Evolutionary conservation across 176 grass and related monocot species (phyloP).

Genomic region (Aegilops tauschii): DNA sequence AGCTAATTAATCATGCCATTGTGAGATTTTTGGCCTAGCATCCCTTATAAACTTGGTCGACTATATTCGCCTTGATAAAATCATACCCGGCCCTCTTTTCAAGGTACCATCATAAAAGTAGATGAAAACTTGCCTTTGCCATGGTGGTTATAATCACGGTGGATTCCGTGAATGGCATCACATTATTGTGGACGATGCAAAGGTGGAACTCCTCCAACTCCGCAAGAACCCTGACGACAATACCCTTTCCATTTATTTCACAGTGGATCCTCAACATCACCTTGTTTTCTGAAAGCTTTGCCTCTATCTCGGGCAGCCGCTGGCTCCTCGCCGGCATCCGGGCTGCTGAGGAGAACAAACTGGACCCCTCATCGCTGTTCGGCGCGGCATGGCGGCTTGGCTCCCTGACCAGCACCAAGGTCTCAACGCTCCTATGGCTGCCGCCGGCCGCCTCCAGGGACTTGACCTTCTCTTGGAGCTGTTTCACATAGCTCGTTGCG

Average conservation of each 20-base stretch:
- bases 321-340: neutral
- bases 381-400: constrained; percentile 8
- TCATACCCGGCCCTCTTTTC: no score
- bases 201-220: constrained; percentile 51
- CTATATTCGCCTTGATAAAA: no score
- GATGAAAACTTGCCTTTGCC: constrained; percentile 39
- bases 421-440: constrained; percentile 13
- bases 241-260: constrained; percentile 29
- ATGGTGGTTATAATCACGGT: constrained; percentile 44
- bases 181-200: constrained; percentile 37
- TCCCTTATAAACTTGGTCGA: no score
- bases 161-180: constrained; percentile 39
- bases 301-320: constrained; percentile 45
- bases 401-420: constrained; percentile 33
- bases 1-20: no score
- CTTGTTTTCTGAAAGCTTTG: constrained; percentile 29
- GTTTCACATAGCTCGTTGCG: constrained; percentile 42
- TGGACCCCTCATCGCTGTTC: neutral
- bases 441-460: constrained; percentile 26
- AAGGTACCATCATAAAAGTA: no score
- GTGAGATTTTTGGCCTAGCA: no score
- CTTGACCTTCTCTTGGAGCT: constrained; percentile 48
- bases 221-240: constrained; percentile 38
- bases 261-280: constrained; percentile 56
- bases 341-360: neutral